Conservation (phyloP, 2,329 filamentous ascomycete genomes). For the Colletotrichum graminicola region DNA sequence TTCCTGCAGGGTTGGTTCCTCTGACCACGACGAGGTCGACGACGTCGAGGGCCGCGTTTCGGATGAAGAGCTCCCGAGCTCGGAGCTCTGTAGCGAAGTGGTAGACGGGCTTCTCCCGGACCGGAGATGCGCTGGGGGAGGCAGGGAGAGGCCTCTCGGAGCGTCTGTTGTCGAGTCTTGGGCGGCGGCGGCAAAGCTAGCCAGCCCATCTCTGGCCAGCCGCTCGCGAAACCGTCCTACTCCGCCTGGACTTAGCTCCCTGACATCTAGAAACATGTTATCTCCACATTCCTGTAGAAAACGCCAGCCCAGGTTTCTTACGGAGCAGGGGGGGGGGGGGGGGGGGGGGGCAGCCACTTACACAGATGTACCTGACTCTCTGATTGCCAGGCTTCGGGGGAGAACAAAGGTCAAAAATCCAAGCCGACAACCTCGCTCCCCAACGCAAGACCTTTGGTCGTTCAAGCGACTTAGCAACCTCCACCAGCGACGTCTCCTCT, state of each 20-base stretch:
- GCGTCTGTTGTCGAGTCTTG: background rate
- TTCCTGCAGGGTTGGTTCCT: background rate
- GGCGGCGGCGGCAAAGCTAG: background rate
- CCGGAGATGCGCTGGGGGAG: background rate
- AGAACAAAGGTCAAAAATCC: background rate
- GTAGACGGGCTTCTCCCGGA: background rate
- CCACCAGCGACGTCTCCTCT: background rate
- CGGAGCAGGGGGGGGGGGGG: background rate
- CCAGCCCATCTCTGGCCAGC: background rate
- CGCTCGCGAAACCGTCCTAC: background rate
- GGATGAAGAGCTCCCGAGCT: fast-evolving
- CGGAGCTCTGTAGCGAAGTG: background rate
- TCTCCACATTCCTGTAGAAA: conserved; percentile 1
- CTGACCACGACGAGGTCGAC: background rate
- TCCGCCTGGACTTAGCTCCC: background rate
- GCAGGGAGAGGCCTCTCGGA: background rate
- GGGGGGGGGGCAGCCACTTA: background rate
- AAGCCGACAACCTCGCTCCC: background rate
- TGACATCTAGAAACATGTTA: background rate
- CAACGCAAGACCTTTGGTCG: background rate
- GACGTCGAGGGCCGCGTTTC: background rate
- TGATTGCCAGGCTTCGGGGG: background rate
- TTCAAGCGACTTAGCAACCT: fast-evolving
- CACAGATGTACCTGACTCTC: conserved; percentile 10
- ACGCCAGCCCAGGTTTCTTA: background rate